These are phyloP conservation scores for Fremontodendron californicum DNA, from an alignment of 345 rosid genomes.

Conservation along the genomic window DNA sequence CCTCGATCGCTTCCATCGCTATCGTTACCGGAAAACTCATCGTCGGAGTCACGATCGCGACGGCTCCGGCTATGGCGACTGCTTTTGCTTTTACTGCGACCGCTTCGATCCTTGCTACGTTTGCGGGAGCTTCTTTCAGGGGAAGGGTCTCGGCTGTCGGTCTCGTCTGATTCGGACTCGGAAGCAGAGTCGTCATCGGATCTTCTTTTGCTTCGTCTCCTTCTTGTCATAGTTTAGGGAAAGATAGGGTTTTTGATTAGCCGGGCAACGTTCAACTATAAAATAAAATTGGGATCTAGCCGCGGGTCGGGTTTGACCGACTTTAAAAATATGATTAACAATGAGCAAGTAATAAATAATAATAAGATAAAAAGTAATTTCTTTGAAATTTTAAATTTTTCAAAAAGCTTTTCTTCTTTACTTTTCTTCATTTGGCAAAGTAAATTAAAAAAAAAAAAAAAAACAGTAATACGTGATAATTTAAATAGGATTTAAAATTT, in stretches of 20 bases:
- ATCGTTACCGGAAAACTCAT: constrained; percentile 23
- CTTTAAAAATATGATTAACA: no score
- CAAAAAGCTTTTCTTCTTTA: no score
- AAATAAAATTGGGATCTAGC: neutral
- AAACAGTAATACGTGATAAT: no score
- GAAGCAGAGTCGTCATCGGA: neutral
- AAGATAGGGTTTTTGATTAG: neutral
- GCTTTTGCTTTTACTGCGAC: constrained; percentile 22
- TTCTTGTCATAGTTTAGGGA: neutral
- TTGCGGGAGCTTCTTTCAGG: neutral
- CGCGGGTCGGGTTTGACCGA: neutral
- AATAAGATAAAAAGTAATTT: neutral
- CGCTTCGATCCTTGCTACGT: constrained; percentile 16
- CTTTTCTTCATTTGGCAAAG: no score
- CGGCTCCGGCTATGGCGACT: constrained; percentile 31
- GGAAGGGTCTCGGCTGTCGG: neutral
- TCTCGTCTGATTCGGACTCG: neutral
- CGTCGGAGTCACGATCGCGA: constrained; percentile 20
- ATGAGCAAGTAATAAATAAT: no score
- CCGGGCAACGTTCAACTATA: neutral
- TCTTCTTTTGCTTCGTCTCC: constrained; percentile 6
- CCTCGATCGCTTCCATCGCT: constrained; percentile 37
- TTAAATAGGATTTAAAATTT: no score
- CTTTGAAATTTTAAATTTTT: no score
- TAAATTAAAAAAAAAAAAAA: no score